A percentile compares a stretch with the other conserved stretches of the same genome.
phyloP scores from a whole-genome alignment of 495 filamentous ascomycete genomes.

The Lasiosphaeria miniovina region DNA sequence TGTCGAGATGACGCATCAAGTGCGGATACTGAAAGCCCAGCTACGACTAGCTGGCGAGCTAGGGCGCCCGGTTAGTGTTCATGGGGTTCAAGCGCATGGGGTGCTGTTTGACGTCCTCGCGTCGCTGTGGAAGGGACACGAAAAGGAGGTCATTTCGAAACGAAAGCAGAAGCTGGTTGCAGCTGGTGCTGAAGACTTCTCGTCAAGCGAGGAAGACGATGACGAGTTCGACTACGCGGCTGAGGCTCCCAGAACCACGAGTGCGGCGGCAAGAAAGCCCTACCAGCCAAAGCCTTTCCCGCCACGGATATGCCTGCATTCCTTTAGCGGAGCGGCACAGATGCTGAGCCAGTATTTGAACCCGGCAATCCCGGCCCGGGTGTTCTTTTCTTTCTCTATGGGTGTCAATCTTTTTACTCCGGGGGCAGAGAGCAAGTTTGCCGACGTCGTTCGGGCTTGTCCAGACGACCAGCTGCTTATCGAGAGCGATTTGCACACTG shows the following conservation, averaged over 20 bases:
- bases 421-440: conserved; percentile 44
- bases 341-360: conserved; percentile 74
- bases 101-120: conserved; percentile 71
- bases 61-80: conserved; percentile 76
- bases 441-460: conserved; percentile 64
- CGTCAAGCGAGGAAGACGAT: conserved; percentile 35
- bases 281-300: conserved; percentile 62
- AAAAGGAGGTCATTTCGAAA: conserved; percentile 64
- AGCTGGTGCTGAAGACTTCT: conserved; percentile 46
- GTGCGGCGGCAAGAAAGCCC: conserved; percentile 5
- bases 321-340: conserved; percentile 79
- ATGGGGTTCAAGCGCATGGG: conserved; percentile 90
- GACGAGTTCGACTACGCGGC: conserved; percentile 18
- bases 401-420: conserved; percentile 70
- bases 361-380: conserved; percentile 66
- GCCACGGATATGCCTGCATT: conserved; percentile 90
- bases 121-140: conserved; percentile 78
- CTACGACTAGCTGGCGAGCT: conserved; percentile 82
- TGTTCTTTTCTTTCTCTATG: conserved; percentile 87
- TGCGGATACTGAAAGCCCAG: conserved; percentile 71
- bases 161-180: conserved; percentile 52
- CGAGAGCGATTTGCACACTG: conserved; percentile 88
- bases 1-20: conserved; percentile 78
- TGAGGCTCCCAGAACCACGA: neutral
- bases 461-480: conserved; percentile 77